Evolutionary conservation across 305 asterid genomes (phyloP).

Genomic region (Fraxinus ornus): DNA sequence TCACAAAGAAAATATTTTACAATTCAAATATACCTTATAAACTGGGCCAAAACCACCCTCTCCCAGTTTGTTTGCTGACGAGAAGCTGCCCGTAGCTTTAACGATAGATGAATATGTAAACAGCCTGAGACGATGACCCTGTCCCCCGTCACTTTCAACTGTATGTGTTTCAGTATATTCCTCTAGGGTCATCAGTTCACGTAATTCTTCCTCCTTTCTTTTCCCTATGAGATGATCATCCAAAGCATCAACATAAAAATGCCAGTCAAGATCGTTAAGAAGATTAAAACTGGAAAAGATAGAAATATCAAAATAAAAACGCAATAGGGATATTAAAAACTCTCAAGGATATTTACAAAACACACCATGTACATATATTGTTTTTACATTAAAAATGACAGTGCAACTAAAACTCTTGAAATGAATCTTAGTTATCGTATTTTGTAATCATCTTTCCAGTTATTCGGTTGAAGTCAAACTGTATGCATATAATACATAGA

Average conservation of each 20-base stretch:
- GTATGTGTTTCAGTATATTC: constrained; percentile 26
- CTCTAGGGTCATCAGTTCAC: constrained; percentile 28
- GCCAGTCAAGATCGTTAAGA: not conserved
- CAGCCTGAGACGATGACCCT: constrained; percentile 25
- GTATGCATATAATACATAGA: not conserved
- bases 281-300: not conserved
- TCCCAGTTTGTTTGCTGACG: constrained; percentile 36
- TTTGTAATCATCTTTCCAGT: too few species aligned
- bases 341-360: not conserved
- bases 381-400: too few species aligned
- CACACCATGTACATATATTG: too few species aligned
- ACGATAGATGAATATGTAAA: constrained; percentile 28
- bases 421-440: too few species aligned
- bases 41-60: constrained; percentile 56
- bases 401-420: too few species aligned
- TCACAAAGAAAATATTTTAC: not conserved
- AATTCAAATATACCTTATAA: constrained; percentile 31
- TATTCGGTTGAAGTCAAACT: too few species aligned
- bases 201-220: constrained; percentile 29
- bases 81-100: constrained; percentile 38
- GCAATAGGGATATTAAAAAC: not conserved
- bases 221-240: constrained; percentile 14
- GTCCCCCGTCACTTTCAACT: constrained; percentile 19
- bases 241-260: not conserved
- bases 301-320: not conserved